A percentile compares a stretch with the other conserved stretches of the same genome.
These are phyloP conservation scores for Calocybe cyanea DNA, from an alignment of 768 basidiomycete genomes.

Conservation along the genomic window DNA sequence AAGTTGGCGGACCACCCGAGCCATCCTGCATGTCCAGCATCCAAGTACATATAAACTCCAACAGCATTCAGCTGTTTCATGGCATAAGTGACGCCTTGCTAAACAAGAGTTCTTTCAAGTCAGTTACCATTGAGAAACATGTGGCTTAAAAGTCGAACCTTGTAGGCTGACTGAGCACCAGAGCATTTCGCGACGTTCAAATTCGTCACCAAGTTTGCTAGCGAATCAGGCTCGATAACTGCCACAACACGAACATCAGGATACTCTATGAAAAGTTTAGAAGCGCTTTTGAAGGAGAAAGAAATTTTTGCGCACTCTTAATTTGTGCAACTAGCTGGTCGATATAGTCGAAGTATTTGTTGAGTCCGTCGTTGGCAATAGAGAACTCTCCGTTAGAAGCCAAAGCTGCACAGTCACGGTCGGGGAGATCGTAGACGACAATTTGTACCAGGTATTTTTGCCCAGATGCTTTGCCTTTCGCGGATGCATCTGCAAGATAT, in stretches of 20 bases:
- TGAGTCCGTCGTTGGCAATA: constrained; percentile 52
- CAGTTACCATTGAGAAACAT: not conserved
- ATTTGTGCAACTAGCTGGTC: constrained; percentile 58
- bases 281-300: not conserved
- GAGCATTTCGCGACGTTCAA: constrained; percentile 53
- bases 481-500: constrained; percentile 51
- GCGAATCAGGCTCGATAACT: constrained; percentile 63
- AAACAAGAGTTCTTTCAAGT: not conserved
- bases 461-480: constrained; percentile 41
- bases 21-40: constrained; percentile 65
- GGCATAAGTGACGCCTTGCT: constrained; percentile 51
- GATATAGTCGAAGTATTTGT: constrained; percentile 57
- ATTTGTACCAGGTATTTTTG: constrained; percentile 49
- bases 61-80: constrained; percentile 51
- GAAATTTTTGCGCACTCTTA: constrained; percentile 31
- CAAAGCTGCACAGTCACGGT: constrained; percentile 62
- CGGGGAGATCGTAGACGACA: constrained; percentile 58
- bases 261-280: constrained; percentile 31
- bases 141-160: constrained; percentile 21
- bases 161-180: constrained; percentile 50
- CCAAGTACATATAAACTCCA: constrained; percentile 59
- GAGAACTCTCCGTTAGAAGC: constrained; percentile 66
- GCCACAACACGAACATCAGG: constrained; percentile 62
- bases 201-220: constrained; percentile 70
- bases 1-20: constrained; percentile 68